These are phyloP conservation scores for Flagelloscypha sp. DNA, from an alignment of 768 basidiomycete genomes.

Conservation along the genomic window DNA sequence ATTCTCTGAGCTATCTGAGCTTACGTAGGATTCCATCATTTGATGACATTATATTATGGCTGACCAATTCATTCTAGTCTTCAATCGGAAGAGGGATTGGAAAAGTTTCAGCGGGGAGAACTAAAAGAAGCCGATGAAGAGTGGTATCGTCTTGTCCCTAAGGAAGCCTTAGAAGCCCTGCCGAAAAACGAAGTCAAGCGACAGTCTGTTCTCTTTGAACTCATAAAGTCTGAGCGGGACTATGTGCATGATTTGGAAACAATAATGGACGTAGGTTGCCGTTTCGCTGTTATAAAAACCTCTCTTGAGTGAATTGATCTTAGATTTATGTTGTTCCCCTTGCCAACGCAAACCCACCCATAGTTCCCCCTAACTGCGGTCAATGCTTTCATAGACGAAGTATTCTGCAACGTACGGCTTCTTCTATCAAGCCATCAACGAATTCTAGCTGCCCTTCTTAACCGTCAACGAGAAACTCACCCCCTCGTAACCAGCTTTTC, in stretches of 20 bases:
- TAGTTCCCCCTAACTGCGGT: constrained; percentile 50
- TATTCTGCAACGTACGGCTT: constrained; percentile 75
- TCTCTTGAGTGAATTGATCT: constrained; percentile 1
- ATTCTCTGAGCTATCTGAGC: constrained; percentile 30
- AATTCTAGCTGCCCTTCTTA: constrained; percentile 67
- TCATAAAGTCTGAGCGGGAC: constrained; percentile 83
- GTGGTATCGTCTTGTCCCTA: constrained; percentile 76
- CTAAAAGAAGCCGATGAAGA: constrained; percentile 65
- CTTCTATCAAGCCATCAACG: constrained; percentile 60
- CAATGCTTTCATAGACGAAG: constrained; percentile 62
- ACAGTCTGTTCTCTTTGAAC: constrained; percentile 82
- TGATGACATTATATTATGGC: constrained; percentile 12
- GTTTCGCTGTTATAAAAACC: not conserved
- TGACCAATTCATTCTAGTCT: constrained; percentile 33
- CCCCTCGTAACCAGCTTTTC: constrained; percentile 77
- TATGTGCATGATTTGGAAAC: constrained; percentile 78
- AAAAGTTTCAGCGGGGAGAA: constrained; percentile 59
- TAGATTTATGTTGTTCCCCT: constrained; percentile 74
- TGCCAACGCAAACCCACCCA: constrained; percentile 48
- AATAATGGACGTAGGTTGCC: constrained; percentile 47
- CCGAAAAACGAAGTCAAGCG: constrained; percentile 74
- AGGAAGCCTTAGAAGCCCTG: constrained; percentile 60
- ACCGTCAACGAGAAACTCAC: constrained; percentile 76
- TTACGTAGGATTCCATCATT: constrained; percentile 21
- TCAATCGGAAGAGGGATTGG: constrained; percentile 53